phyloP scores from a whole-genome alignment of 2,329 filamentous ascomycete genomes.

The Pestalotiopsis sp. region DNA sequence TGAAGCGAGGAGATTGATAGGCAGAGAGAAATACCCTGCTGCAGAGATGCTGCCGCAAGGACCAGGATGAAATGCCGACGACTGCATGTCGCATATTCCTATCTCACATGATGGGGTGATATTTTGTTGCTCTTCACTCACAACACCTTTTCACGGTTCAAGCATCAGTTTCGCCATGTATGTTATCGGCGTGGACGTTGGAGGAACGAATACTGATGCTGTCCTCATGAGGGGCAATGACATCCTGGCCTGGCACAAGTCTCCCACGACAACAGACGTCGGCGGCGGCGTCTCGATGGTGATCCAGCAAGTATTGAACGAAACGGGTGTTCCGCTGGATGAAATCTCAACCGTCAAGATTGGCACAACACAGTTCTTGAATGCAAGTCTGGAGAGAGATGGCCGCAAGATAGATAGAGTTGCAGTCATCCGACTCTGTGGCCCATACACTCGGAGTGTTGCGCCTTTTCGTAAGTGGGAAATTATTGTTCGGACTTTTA shows the following conservation, averaged over 20 bases:
- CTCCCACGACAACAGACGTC: conserved; percentile 50
- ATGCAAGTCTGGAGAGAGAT: conserved; percentile 59
- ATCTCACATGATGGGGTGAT: neutral
- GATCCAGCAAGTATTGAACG: conserved; percentile 44
- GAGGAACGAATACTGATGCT: neutral
- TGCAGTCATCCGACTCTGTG: conserved; percentile 57
- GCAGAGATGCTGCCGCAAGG: too few species aligned
- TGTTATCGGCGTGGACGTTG: neutral
- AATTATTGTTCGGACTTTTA: neutral
- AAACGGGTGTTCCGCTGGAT: conserved; percentile 26
- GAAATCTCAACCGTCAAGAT: conserved; percentile 53
- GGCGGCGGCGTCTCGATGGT: conserved; percentile 48
- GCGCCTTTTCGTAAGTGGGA: neutral
- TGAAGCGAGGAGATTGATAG: too few species aligned
- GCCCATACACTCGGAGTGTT: conserved; percentile 37
- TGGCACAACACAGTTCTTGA: conserved; percentile 61
- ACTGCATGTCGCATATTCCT: neutral
- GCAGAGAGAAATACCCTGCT: too few species aligned
- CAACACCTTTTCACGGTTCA: neutral
- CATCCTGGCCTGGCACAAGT: conserved; percentile 46
- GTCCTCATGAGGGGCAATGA: neutral
- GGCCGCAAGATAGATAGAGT: conserved; percentile 48
- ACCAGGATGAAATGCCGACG: too few species aligned
- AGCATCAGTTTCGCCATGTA: neutral
- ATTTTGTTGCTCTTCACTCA: neutral